Conservation (phyloP, 1,284 basidiomycete species). For the Lignosus rhinocerotis region DNA sequence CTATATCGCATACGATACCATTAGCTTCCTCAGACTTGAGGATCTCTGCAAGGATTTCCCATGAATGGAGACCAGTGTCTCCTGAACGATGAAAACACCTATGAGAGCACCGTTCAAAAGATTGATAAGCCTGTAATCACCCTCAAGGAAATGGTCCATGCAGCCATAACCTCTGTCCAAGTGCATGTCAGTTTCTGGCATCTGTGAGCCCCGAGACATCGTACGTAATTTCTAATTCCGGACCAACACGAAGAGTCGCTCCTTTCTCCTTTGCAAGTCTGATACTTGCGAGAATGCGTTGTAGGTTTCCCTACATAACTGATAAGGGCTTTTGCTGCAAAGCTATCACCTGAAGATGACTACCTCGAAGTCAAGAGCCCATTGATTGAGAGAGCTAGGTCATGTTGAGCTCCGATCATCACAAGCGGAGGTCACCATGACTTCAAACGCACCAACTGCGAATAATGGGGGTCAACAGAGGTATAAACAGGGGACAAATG, state of each 20-base stretch:
- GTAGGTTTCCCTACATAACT: conserved; percentile 75
- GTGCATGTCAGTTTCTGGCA: neutral
- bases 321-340: neutral
- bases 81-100: conserved; percentile 48
- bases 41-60: conserved; percentile 91
- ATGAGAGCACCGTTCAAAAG: neutral
- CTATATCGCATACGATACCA: conserved; percentile 90
- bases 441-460: conserved; percentile 43
- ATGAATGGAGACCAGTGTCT: conserved; percentile 93
- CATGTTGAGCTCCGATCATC: neutral
- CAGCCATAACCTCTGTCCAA: conserved; percentile 85
- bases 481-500: neutral
- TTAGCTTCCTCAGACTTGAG: conserved; percentile 74
- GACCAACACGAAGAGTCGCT: conserved; percentile 94
- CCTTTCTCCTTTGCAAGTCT: conserved; percentile 84
- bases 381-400: conserved; percentile 88
- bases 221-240: conserved; percentile 96
- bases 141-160: conserved; percentile 91
- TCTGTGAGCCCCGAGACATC: conserved; percentile 25
- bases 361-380: conserved; percentile 93
- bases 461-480: neutral
- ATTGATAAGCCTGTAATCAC: conserved; percentile 35
- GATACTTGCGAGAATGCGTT: conserved; percentile 91
- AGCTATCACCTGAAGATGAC: neutral
- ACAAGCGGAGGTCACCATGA: neutral